Conservation (phyloP, 2,329 filamentous ascomycete genomes). For the Penicillium sp. region DNA sequence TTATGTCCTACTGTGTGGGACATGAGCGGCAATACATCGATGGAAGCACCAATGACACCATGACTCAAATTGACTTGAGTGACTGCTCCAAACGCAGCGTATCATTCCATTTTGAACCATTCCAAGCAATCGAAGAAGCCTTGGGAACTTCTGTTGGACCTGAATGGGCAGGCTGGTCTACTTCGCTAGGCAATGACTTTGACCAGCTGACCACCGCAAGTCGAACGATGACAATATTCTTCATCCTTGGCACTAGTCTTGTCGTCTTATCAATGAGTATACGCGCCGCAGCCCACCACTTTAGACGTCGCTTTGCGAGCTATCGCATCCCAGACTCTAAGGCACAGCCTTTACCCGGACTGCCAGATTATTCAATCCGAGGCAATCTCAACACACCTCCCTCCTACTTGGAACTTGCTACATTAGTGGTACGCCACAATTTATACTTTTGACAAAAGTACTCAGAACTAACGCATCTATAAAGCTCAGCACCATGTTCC, state of each 20-base stretch:
- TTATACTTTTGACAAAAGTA: neutral
- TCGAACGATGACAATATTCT: conserved; percentile 2
- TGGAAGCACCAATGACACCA: neutral
- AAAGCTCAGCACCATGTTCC: neutral
- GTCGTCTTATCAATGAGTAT: neutral
- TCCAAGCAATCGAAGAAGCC: neutral
- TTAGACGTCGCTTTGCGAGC: neutral
- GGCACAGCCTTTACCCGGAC: neutral
- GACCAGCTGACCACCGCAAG: neutral
- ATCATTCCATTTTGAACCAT: neutral
- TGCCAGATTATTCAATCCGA: neutral
- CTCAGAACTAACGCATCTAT: neutral
- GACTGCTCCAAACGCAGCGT: conserved; percentile 1
- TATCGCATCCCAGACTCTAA: neutral
- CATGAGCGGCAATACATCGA: neutral
- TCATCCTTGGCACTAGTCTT: neutral
- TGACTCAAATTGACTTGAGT: neutral
- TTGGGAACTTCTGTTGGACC: neutral
- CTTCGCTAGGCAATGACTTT: conserved; percentile 1
- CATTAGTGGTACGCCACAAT: neutral
- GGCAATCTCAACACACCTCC: neutral
- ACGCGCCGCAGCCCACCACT: neutral
- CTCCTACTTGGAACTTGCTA: neutral
- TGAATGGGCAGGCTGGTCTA: neutral
- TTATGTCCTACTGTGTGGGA: conserved; percentile 7